phyloP scores from a whole-genome alignment of 768 basidiomycete genomes.

The Lactarius trivialis region DNA sequence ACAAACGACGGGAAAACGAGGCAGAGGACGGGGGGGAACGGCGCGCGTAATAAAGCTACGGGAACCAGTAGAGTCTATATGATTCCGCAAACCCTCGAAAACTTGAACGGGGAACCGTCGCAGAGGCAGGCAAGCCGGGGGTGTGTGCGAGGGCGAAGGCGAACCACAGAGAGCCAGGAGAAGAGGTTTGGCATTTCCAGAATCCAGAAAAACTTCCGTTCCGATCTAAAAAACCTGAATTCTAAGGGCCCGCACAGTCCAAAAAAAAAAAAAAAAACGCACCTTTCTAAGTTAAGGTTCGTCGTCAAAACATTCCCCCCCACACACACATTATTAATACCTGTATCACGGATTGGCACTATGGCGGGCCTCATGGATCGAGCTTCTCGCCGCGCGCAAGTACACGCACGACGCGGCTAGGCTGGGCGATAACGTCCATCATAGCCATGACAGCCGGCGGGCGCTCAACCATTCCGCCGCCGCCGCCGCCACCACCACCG shows the following conservation, averaged over 20 bases:
- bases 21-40: not conserved
- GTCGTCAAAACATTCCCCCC: not conserved
- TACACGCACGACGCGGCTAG: conserved; percentile 69
- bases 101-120: not conserved
- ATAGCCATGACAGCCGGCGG: conserved; percentile 74
- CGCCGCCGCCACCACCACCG: conserved; percentile 29
- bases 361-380: conserved; percentile 37
- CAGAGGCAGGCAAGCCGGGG: no score
- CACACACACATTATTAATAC: not conserved
- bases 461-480: conserved; percentile 58
- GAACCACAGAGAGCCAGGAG: not conserved
- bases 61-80: not conserved
- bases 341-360: not conserved
- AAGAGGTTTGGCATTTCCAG: not conserved
- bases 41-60: not conserved
- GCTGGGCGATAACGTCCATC: conserved; percentile 72
- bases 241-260: no score
- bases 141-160: not conserved
- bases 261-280: not conserved
- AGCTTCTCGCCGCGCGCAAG: conserved; percentile 82
- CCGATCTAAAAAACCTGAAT: not conserved
- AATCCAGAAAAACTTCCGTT: not conserved
- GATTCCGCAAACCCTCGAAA: not conserved
- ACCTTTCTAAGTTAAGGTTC: not conserved
- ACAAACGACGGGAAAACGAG: not conserved